Percentiles rank a stretch among this genome's conserved stretches.
Evolutionary conservation across 129 eudicot genomes (phyloP).

Genomic region (Escallonia herrerae): DNA sequence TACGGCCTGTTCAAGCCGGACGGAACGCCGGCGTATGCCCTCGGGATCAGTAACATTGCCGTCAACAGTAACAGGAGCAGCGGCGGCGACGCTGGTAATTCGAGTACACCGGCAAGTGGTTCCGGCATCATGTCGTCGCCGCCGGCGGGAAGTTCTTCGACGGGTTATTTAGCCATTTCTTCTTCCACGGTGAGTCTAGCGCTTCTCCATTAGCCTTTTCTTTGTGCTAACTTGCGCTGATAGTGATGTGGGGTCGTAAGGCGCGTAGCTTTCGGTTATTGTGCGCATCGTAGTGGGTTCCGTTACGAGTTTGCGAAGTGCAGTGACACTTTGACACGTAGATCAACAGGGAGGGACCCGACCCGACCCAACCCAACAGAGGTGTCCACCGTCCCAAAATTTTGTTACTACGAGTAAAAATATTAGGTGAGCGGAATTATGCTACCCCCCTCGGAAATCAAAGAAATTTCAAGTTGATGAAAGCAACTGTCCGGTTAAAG

Average conservation of each 20-base stretch:
- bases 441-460: no score
- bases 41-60: conserved; percentile 39
- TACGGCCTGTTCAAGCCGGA: conserved; percentile 91
- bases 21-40: conserved; percentile 61
- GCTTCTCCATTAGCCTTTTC: background rate
- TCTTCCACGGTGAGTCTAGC: conserved; percentile 53
- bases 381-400: no score
- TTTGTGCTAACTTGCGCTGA: background rate
- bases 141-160: conserved; percentile 41
- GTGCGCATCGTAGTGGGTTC: background rate
- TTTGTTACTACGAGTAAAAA: no score
- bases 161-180: conserved; percentile 76
- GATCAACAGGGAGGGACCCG: no score
- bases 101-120: background rate
- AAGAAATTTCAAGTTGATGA: no score
- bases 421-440: no score
- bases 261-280: background rate
- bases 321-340: no score
- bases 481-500: no score
- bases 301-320: no score
- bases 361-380: no score
- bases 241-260: background rate
- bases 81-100: conserved; percentile 6
- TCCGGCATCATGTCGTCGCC: conserved; percentile 19
- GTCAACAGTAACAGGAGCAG: conserved; percentile 26